Percentiles rank a stretch among this genome's conserved stretches.
Conservation (phyloP, 176 grass and related monocot genomes). For the Thalia dealbata region DNA sequence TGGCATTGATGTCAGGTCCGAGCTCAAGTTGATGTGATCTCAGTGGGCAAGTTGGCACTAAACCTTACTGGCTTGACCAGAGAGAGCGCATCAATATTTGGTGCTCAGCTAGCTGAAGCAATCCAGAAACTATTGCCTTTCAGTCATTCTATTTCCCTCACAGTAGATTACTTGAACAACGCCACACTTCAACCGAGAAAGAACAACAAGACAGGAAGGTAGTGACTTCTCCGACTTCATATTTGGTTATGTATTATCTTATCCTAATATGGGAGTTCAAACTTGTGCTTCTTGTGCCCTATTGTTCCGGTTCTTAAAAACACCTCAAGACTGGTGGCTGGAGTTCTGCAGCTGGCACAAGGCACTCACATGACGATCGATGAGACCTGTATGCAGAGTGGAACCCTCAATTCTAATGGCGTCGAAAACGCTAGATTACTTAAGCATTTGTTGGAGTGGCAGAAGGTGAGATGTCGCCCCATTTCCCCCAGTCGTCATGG, state of each 20-base stretch:
- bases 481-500: neutral
- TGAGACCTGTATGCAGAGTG: conserved; percentile 67
- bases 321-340: conserved; percentile 60
- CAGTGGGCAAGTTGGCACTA: conserved; percentile 78
- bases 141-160: conserved; percentile 61
- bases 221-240: neutral
- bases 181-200: conserved; percentile 73
- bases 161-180: conserved; percentile 78
- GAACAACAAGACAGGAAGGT: conserved; percentile 92
- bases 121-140: conserved; percentile 68
- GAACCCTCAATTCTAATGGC: conserved; percentile 61
- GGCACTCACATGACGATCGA: conserved; percentile 79
- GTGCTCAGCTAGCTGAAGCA: conserved; percentile 39
- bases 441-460: conserved; percentile 75
- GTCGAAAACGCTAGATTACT: conserved; percentile 69
- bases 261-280: neutral
- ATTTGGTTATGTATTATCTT: neutral
- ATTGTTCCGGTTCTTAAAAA: neutral
- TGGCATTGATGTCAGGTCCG: conserved; percentile 42
- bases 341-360: conserved; percentile 66
- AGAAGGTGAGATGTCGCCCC: conserved; percentile 42
- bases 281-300: neutral
- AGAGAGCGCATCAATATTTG: conserved; percentile 80
- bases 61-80: conserved; percentile 82
- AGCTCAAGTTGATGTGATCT: conserved; percentile 57